Evolutionary conservation across 768 basidiomycete genomes (phyloP), one percentile per base, ranked within the genome.

Genomic region (Boletellus sp.): DNA sequence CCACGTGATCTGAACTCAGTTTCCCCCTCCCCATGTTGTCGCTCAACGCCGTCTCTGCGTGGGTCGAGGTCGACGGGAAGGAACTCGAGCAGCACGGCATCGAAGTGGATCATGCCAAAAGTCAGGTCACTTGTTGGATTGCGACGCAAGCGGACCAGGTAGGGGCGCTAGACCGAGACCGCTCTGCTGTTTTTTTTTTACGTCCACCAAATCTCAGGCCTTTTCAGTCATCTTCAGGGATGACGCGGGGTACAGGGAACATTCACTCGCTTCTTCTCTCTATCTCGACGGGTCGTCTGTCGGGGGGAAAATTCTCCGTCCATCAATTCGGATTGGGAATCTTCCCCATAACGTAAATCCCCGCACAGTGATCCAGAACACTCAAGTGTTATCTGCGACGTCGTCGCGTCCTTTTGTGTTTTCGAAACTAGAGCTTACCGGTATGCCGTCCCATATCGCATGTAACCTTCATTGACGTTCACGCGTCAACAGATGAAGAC

Each of bases 51-150:
- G 7, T 69, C 45, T 58, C 55, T 20, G 55, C 65, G 6, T 67
- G 65, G 58, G 45, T 67, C 10, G 60, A 62, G 44, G 65, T 69
- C 20, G 67, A 65, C 20, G 63, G 56, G 1, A 43, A 49, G 26
- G 51, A 56, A 53, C 52, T 67, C 44, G 60, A 68, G 8, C 53
- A 60, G 38, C 61, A 67, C 23, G 51, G 56, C 2, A 42, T 69
- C 20, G 58, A 67, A 31, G 54, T 57, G 17, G 38, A 50, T 45
- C 37, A 12, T 3, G 50, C 37, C 10, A 48, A 40, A 12, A 57
- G 50, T 26, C 49, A 17, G 34, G 65, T 67, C 3, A 56, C 63
- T 42, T 69, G 65, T 38, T 67, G 65, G 67, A 63, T 61, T 17
- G 43, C 65, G 2, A 49, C 63, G 32, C 66, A 69, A 22, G 45